Conservation (phyloP, 2,329 filamentous ascomycete species). For the Aspergillus pseudotamarii region DNA sequence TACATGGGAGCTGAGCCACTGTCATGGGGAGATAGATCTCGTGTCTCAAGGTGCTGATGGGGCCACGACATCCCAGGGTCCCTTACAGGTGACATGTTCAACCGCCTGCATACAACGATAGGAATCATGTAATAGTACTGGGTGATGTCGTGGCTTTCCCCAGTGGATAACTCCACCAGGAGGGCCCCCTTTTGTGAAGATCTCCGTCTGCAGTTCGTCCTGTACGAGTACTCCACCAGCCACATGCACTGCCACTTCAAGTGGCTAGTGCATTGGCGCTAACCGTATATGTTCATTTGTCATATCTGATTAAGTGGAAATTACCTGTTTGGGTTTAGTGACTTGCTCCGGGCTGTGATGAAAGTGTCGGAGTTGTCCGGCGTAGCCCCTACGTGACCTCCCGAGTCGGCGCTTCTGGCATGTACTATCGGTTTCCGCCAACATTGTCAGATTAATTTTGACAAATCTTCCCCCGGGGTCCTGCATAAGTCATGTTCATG, state of each 20-base stretch:
- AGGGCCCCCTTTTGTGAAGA: neutral
- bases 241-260: slow-evolving; percentile 5
- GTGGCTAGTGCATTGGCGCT: neutral
- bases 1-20: slow-evolving; percentile 14
- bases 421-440: slow-evolving; percentile 12
- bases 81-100: slow-evolving; percentile 22
- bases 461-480: neutral
- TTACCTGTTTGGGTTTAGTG: neutral
- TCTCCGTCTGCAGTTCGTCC: neutral
- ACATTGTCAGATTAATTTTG: neutral
- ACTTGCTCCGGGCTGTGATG: neutral
- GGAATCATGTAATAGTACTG: slow-evolving; percentile 4
- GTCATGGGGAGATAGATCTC: slow-evolving; percentile 15
- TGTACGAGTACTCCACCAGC: neutral
- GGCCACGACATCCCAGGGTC: slow-evolving; percentile 9
- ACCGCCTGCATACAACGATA: slow-evolving; percentile 4
- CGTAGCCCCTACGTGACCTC: neutral
- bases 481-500: neutral
- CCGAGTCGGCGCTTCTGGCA: slow-evolving; percentile 7
- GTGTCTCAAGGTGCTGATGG: slow-evolving; percentile 17
- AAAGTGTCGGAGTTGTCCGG: slow-evolving; percentile 10
- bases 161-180: neutral
- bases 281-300: neutral
- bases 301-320: neutral
- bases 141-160: neutral